Evolutionary conservation across 345 rosid genomes (phyloP), one percentile per base, ranked within the genome.

Genomic region (Hypericum androsaemum): DNA sequence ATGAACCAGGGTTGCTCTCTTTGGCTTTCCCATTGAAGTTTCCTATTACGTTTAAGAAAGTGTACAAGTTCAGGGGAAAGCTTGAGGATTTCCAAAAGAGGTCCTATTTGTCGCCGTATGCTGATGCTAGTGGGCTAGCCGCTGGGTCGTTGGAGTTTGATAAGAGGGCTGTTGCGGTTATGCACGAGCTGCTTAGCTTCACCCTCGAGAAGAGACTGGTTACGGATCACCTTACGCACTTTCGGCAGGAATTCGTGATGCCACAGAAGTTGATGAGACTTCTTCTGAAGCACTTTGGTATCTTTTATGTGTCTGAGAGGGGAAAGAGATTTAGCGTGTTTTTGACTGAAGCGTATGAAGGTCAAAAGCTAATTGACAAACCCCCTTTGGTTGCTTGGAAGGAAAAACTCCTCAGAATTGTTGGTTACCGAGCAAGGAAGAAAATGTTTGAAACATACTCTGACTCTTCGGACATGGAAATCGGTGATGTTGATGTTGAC

Each of bases 231-330:
- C 84, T 86, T 41, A 89, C 90, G 8, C 95, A 89, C 67, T 89
- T 81, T 53, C 75, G 94, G 47, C 62, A 69, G 17, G 90, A 86
- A 68, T 65, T 86, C 54, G 76, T 78, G 68, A 89, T 86, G 90
- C 94, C 97, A 3, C 94, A 89, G 61, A 89, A 86, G 71, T 73
- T 89, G 69, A 89, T 89, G 90, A 83, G 97, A 73, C 77, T 89
- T 50, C 77, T 89, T 39, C 57, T 89, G 60, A 89, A 89, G 73
- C 97, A 89, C 74, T 56, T 83, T 41, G 89, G 94, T 58, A 79
- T 86, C 54, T 86, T 89, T 68, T 86, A 89, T 50, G 97, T 89
- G 51, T 86, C 90, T 0, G 95, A 86, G 69, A 81, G 95, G 61
- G 97, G 97, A 39, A 89, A 86, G 72, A 81, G 95, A 58, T 83